Evolutionary conservation across 257 asterid species (phyloP), one percentile per base, ranked within the genome.

Genomic region (Primulina huaijiensis): DNA sequence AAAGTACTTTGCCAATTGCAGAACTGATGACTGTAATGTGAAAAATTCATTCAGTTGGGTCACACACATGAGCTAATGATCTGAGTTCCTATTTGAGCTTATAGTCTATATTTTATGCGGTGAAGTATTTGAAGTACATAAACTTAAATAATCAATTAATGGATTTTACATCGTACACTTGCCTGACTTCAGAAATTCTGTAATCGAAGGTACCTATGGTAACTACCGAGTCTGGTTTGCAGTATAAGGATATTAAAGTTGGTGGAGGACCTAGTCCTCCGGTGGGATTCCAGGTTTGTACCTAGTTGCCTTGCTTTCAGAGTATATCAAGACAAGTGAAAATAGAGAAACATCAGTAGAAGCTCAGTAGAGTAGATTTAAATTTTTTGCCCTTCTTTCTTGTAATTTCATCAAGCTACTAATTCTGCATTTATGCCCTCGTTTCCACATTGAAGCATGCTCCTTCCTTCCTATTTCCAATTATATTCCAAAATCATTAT

Each of bases 181-280:
- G 63, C 38, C 75, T 83, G 70, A 84, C 69, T 5, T 11, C 25
- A 9, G 63, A 70, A 31, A 43, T 29, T 70, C 31, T 60, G 50
- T 69, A 69, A 33, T 69, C 76, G 78, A 77, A 94, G 97, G 88
- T 89, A 61, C 92, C 96, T 19, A 81, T 80, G 88, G 85, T 94
- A 72, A 94, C 96, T 64, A 89, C 97, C 0, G 96, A 77, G 75
- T 89, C 99, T 27, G 99, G 99, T 19, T 80, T 94, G 91, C 94
- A 94, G 78, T 94, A 90, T 82, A 94, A 90, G 84, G 99, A 94
- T 74, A 89, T 94, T 65, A 83, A 82, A 83, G 87, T 94, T 58
- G 99, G 99, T 40, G 57, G 63, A 27, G 99, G 99, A 50, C 97
- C 99, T 61, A 89, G 89, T 67, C 99, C 99, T 30, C 99, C 99